phyloP scores from a whole-genome alignment of 2,329 filamentous ascomycete species.

The Didymella pinodella region DNA sequence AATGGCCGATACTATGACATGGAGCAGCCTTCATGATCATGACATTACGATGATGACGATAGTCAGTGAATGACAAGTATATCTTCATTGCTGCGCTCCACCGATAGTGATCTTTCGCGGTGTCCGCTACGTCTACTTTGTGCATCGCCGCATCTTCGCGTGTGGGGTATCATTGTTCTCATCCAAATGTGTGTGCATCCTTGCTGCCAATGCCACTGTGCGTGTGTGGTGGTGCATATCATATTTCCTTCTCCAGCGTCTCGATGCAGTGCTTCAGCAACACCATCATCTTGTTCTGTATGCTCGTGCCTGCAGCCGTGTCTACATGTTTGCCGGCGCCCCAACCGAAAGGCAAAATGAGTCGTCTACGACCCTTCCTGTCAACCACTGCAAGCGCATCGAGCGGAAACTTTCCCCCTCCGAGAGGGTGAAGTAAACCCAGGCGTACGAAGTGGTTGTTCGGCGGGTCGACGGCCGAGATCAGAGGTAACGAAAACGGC shows the following conservation, averaged over 20 bases:
- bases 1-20: neutral
- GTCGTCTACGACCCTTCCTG: conserved; percentile 44
- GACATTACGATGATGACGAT: conserved; percentile 22
- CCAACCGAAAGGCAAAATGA: conserved; percentile 57
- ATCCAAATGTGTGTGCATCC: neutral
- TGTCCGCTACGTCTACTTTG: neutral
- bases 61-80: conserved; percentile 22
- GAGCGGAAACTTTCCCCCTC: conserved; percentile 53
- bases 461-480: conserved; percentile 43
- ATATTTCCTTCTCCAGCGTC: conserved; percentile 29
- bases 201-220: neutral
- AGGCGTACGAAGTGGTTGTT: conserved; percentile 52
- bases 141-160: neutral
- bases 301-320: conserved; percentile 41
- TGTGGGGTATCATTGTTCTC: neutral
- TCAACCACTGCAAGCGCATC: conserved; percentile 57
- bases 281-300: conserved; percentile 41
- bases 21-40: conserved; percentile 23
- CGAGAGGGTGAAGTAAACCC: conserved; percentile 56
- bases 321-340: conserved; percentile 50
- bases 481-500: conserved; percentile 41
- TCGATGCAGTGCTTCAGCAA: conserved; percentile 41
- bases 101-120: neutral
- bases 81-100: neutral
- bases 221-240: neutral